Conservation (phyloP, 768 basidiomycete genomes). For the Kwoniella shandongensis region DNA sequence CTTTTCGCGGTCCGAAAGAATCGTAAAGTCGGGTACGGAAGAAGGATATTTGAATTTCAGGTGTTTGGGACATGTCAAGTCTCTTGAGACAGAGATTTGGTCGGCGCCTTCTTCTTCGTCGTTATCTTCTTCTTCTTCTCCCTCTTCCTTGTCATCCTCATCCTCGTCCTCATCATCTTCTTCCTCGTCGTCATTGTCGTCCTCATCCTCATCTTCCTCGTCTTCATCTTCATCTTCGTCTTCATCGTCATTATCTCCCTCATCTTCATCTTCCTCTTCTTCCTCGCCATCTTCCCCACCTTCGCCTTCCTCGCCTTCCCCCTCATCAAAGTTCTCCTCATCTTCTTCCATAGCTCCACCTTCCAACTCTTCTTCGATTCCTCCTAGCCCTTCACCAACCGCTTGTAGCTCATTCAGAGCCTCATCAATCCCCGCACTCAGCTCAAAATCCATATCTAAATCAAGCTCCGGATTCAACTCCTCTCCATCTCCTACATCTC, state of each 20-base stretch:
- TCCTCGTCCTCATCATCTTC: conserved; percentile 5
- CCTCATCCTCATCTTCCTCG: conserved; percentile 16
- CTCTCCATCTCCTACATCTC: conserved; percentile 13
- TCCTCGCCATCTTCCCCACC: conserved; percentile 14
- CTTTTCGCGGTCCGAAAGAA: conserved; percentile 29
- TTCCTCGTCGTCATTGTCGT: conserved; percentile 12
- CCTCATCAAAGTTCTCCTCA: conserved; percentile 18
- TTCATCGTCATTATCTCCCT: conserved; percentile 20
- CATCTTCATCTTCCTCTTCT: conserved; percentile 22
- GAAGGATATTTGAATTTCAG: conserved; percentile 58
- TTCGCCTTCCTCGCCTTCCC: conserved; percentile 7
- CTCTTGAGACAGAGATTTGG: neutral
- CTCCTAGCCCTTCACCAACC: conserved; percentile 1
- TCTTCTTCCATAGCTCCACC: conserved; percentile 14
- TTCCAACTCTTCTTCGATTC: conserved; percentile 15
- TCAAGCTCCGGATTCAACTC: too few relatives aligned
- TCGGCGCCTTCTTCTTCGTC: conserved; percentile 3
- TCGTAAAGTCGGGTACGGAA: conserved; percentile 26
- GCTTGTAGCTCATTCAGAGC: neutral
- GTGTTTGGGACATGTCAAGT: conserved; percentile 58
- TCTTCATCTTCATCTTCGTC: conserved; percentile 33
- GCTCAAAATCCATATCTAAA: neutral
- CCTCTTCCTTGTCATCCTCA: conserved; percentile 15
- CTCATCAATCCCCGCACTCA: neutral
- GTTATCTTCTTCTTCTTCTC: conserved; percentile 12